Evolutionary conservation across 2,329 filamentous ascomycete species (phyloP).

Genomic region (Sarocladium kiliense): DNA sequence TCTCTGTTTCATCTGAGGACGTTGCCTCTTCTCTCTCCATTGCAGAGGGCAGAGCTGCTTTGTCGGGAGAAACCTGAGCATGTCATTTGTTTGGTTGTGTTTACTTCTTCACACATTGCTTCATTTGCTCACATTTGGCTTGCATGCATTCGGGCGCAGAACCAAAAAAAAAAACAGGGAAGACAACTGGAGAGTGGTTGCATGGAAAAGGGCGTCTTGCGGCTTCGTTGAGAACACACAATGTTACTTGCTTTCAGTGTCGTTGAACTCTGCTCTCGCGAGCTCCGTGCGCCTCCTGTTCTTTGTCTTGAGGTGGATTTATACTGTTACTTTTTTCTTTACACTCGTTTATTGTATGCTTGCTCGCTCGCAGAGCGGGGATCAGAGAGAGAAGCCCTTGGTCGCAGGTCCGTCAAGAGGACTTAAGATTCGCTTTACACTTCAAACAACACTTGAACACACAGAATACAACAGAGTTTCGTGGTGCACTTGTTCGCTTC

Average conservation of each 20-base stretch:
- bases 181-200: neutral
- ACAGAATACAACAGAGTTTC: no score
- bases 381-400: neutral
- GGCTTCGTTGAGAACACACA: neutral
- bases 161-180: neutral
- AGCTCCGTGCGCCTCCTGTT: neutral
- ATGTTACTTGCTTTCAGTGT: neutral
- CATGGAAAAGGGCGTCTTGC: conserved; percentile 1
- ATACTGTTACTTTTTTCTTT: conserved; percentile 28
- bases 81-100: neutral
- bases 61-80: neutral
- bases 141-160: neutral
- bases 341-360: conserved; percentile 42
- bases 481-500: no score
- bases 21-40: neutral
- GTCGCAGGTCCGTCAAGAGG: neutral
- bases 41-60: neutral
- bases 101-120: neutral
- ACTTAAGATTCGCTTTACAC: neutral
- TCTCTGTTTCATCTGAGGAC: neutral
- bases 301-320: neutral
- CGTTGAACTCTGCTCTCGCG: neutral
- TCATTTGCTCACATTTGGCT: neutral
- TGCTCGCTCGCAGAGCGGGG: conserved; percentile 21
- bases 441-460: no score